A percentile compares a stretch with the other conserved stretches of the same genome.
phyloP scores from a whole-genome alignment of 169 alveolate genomes.

The Theileria annulata region DNA sequence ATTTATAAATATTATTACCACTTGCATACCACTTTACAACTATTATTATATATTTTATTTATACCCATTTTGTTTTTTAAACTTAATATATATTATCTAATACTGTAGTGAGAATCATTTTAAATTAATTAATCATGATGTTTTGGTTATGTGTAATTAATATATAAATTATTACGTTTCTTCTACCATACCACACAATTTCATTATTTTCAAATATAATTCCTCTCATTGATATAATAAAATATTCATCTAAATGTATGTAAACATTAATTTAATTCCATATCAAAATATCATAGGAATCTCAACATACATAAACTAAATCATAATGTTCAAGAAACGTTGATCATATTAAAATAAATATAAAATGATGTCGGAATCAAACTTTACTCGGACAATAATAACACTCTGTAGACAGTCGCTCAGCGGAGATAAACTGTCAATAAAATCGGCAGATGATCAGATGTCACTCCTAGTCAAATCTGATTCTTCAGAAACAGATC shows the following conservation, averaged over 20 bases:
- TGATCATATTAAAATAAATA: background rate
- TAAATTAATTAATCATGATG: background rate
- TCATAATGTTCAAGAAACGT: background rate
- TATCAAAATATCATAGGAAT: background rate
- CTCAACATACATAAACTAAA: background rate
- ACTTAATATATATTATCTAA: background rate
- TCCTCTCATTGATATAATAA: background rate
- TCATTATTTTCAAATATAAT: background rate
- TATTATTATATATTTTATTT: background rate
- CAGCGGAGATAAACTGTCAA: constrained; percentile 49
- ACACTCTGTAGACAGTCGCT: constrained; percentile 62
- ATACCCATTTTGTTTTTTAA: background rate
- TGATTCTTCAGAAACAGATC: constrained; percentile 28
- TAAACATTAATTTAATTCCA: background rate
- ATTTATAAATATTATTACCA: too few relatives aligned
- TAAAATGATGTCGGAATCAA: constrained; percentile 42
- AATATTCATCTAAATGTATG: background rate
- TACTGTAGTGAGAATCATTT: background rate
- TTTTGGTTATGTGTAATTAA: background rate
- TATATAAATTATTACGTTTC: background rate
- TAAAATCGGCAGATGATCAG: constrained; percentile 53
- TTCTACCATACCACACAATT: background rate
- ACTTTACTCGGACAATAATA: constrained; percentile 46
- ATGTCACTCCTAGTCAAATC: constrained; percentile 47
- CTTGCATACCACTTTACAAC: background rate